Evolutionary conservation across 1,284 basidiomycete species (phyloP).

Genomic region (Apiotrichum laibachii): DNA sequence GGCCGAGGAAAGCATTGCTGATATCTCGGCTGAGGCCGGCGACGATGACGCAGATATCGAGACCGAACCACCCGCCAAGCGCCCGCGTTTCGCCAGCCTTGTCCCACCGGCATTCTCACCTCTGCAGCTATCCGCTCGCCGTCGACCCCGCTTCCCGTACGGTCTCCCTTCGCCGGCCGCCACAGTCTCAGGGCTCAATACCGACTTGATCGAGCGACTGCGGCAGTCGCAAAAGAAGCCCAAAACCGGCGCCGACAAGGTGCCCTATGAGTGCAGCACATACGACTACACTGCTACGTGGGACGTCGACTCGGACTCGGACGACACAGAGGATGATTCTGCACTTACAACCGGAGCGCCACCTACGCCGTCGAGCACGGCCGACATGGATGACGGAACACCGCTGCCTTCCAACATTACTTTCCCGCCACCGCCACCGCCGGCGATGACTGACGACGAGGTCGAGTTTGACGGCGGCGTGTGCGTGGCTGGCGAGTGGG

Average conservation of each 20-base stretch:
- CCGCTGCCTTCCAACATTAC: constrained; percentile 6
- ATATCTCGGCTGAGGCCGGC: neutral
- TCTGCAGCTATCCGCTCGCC: constrained; percentile 13
- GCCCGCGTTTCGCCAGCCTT: constrained; percentile 17
- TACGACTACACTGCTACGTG: constrained; percentile 31
- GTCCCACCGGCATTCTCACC: constrained; percentile 38
- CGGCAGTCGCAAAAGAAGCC: constrained; percentile 11
- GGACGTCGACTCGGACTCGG: constrained; percentile 27
- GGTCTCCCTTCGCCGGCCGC: constrained; percentile 38
- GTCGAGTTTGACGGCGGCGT: constrained; percentile 28
- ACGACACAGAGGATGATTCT: constrained; percentile 25
- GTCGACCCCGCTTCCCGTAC: constrained; percentile 25
- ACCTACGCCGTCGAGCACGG: constrained; percentile 37
- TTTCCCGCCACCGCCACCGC: constrained; percentile 5
- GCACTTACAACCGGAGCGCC: constrained; percentile 33
- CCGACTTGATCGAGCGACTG: constrained; percentile 31
- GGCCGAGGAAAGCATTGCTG: neutral
- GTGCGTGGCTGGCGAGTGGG: constrained; percentile 37
- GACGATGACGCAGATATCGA: constrained; percentile 2
- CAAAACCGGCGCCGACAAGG: constrained; percentile 3
- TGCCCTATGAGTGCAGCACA: neutral
- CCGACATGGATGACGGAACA: constrained; percentile 22
- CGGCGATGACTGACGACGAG: constrained; percentile 15
- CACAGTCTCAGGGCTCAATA: constrained; percentile 21
- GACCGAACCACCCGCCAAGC: constrained; percentile 4